Percentiles rank a stretch among this genome's conserved stretches.
These are phyloP conservation scores for Xanthoceras sorbifolium DNA, from an alignment of 345 rosid species.

Conservation along the genomic window DNA sequence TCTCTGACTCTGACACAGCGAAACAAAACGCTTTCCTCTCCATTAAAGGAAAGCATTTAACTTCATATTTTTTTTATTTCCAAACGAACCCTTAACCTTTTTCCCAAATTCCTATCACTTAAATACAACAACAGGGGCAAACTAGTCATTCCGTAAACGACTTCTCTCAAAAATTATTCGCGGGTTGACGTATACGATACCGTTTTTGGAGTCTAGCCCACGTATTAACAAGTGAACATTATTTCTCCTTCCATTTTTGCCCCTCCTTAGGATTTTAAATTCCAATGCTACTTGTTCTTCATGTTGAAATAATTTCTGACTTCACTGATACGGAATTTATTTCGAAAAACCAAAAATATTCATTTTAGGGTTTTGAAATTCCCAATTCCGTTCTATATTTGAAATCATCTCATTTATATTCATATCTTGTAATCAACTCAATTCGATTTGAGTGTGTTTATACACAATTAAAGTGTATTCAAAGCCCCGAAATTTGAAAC, in stretches of 20 bases:
- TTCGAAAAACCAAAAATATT: too few species aligned
- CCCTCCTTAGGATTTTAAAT: constrained; percentile 10
- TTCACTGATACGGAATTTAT: too few species aligned
- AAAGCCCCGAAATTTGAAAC: constrained; percentile 4
- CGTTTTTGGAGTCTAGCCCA: neutral
- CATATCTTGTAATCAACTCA: neutral
- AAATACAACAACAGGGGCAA: neutral
- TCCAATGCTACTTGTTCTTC: neutral
- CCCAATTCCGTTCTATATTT: neutral
- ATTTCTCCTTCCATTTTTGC: constrained; percentile 9
- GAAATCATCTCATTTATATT: neutral
- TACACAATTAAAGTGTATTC: constrained; percentile 1
- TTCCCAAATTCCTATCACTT: too few species aligned
- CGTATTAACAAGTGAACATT: neutral
- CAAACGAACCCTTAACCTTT: neutral
- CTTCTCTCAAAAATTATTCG: neutral
- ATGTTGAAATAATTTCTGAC: constrained; percentile 3
- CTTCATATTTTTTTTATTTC: neutral
- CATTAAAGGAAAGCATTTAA: neutral
- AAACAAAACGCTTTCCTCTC: constrained; percentile 18
- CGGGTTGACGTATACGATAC: neutral
- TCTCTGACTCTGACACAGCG: constrained; percentile 13
- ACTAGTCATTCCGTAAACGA: neutral
- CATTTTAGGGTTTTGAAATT: neutral
- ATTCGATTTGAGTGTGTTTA: constrained; percentile 8